Evolutionary conservation across 805 yeast species (phyloP), one percentile per base, ranked within the genome.

Genomic region (Lachancea kluyveri): DNA sequence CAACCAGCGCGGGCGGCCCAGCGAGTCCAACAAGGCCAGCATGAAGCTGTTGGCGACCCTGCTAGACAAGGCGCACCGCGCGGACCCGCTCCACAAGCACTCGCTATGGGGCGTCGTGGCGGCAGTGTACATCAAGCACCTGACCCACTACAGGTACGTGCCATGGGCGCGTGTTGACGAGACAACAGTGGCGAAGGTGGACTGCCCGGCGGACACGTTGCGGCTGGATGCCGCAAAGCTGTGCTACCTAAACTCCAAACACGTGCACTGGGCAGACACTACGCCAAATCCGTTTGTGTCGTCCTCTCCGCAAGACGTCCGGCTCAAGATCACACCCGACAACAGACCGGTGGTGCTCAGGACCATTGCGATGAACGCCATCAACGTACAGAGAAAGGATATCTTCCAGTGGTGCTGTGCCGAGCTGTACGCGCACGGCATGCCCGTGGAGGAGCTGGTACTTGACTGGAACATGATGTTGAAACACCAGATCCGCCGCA

Each of bases 401-500:
- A 40, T 52, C 3, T 46, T 44, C 23, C 24, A 29, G 4, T 54
- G 60, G 60, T 46, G 52, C 14, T 45, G 54, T 23, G 27, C 47
- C 1, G 45, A 43, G 24, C 27, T 53, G 25, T 43, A 43, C 22
- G 26, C 36, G 9, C 21, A 33, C 9, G 59, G 59, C 13, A 30
- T 47, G 24, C 35, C 50, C 0, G 23, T 22, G 3, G 33, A 46
- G 7, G 59, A 52, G 29, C 30, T 54, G n/a, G 22, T 38, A 8
- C n/a, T 43, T 1, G 48, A 47, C 26, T 51, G 57, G 54, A 46
- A 48, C 21, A 28, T 38, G 16, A 42, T 39, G 19, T 31, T 46
- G 8, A 47, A 50, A 19, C 41, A 48, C 25, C 41, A 43, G 26
- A 19, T 48, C 5, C 42, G 58, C 30, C 28, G 38, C 11, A 17